Conservation (phyloP, 1,284 basidiomycete species). For the Quambalaria eucalypti region DNA sequence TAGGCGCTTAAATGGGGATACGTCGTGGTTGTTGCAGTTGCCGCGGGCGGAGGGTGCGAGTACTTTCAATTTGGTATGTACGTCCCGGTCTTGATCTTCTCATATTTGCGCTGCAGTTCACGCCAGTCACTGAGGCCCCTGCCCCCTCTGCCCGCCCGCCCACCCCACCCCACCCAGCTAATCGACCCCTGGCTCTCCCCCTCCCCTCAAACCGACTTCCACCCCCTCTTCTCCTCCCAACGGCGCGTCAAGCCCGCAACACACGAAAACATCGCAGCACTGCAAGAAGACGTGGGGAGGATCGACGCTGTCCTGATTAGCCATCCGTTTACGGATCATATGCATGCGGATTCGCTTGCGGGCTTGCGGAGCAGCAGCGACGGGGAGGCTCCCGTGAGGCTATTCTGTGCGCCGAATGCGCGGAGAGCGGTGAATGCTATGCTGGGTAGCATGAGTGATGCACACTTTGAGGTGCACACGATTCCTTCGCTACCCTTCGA, state of each 20-base stretch:
- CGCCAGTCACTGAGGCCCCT: neutral
- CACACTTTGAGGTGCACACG: neutral
- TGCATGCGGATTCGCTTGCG: constrained; percentile 6
- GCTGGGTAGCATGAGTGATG: neutral
- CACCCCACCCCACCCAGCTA: neutral
- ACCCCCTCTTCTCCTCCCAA: constrained; percentile 5
- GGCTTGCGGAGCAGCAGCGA: neutral
- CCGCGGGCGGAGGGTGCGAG: neutral
- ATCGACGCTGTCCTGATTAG: constrained; percentile 9
- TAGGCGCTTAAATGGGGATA: constrained; percentile 9
- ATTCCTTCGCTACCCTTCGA: neutral
- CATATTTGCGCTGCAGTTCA: neutral
- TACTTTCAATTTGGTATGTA: constrained; percentile 8
- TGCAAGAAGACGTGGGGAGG: constrained; percentile 1
- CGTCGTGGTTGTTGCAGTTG: constrained; percentile 7
- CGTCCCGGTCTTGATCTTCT: too few relatives aligned
- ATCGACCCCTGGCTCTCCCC: constrained; percentile 10
- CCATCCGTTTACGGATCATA: constrained; percentile 14
- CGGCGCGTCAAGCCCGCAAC: constrained; percentile 3
- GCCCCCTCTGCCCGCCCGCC: neutral
- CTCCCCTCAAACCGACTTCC: constrained; percentile 7
- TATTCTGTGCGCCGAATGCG: neutral
- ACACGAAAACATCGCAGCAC: neutral
- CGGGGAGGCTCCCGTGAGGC: neutral
- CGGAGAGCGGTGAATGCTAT: neutral